Evolutionary conservation across 1,139 yeast species (phyloP).

Genomic region (Scheffersomyces cryptocercus): DNA sequence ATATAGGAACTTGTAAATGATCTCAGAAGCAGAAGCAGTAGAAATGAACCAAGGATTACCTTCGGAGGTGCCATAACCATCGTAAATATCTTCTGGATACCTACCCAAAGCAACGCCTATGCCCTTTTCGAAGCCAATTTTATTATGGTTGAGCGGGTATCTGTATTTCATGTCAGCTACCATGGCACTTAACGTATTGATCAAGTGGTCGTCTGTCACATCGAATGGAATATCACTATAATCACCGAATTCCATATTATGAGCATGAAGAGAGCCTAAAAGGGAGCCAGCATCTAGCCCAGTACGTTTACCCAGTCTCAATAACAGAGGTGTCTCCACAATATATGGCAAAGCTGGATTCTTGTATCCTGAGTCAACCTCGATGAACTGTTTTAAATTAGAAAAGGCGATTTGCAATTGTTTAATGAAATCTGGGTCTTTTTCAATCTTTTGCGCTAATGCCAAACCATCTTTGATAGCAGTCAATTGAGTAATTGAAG

Average conservation of each 20-base stretch:
- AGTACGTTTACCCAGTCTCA: constrained; percentile 43
- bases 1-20: constrained; percentile 41
- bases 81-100: constrained; percentile 91
- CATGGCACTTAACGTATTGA: constrained; percentile 60
- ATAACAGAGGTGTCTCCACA: constrained; percentile 64
- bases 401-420: constrained; percentile 6
- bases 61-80: constrained; percentile 69
- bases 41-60: constrained; percentile 97
- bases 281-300: constrained; percentile 84
- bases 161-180: constrained; percentile 67
- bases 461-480: constrained; percentile 62
- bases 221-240: constrained; percentile 55
- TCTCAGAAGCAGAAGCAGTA: constrained; percentile 77
- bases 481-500: constrained; percentile 70
- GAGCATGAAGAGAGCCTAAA: constrained; percentile 67
- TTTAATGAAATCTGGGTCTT: constrained; percentile 28
- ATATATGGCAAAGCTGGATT: constrained; percentile 51
- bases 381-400: constrained; percentile 39
- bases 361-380: constrained; percentile 46
- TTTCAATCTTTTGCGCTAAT: constrained; percentile 39
- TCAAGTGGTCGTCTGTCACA: constrained; percentile 52
- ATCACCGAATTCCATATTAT: constrained; percentile 43
- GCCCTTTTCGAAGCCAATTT: constrained; percentile 31
- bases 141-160: constrained; percentile 69
- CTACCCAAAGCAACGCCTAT: constrained; percentile 82